Conservation (phyloP, 2,329 filamentous ascomycete species). For the Macrophomina tecta region DNA sequence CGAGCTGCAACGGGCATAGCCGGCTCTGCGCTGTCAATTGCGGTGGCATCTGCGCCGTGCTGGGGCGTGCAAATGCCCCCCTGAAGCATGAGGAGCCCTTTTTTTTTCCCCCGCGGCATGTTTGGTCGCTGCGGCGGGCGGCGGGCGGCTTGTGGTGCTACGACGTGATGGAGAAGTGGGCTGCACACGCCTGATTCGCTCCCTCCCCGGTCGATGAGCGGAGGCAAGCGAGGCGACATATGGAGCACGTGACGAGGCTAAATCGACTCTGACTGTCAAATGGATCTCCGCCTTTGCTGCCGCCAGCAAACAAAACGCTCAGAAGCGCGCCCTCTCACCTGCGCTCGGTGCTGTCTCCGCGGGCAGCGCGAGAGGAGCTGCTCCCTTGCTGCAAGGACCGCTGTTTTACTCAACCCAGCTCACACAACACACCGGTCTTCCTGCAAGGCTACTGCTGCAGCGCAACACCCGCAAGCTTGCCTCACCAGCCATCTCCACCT, state of each 20-base stretch:
- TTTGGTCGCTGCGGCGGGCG: constrained; percentile 4
- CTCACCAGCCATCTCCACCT: too few relatives aligned
- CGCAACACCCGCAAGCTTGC: background rate
- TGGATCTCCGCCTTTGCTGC: constrained; percentile 2
- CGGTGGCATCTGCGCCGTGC: constrained; percentile 1
- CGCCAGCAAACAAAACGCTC: constrained; percentile 12
- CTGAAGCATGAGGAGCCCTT: background rate
- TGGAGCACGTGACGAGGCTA: constrained; percentile 19
- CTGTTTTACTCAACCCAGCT: background rate
- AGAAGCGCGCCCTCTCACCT: background rate
- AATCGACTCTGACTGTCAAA: constrained; percentile 1
- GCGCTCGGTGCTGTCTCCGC: constrained; percentile 19
- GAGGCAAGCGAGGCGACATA: constrained; percentile 16
- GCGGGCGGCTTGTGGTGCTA: constrained; percentile 12
- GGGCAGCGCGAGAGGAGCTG: too few relatives aligned
- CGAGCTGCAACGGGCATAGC: constrained; percentile 1
- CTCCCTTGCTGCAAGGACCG: background rate
- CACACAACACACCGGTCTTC: background rate
- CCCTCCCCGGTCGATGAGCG: constrained; percentile 6
- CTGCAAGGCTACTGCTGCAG: constrained; percentile 2
- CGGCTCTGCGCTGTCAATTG: constrained; percentile 9
- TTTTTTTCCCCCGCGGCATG: background rate
- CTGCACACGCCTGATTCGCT: constrained; percentile 18
- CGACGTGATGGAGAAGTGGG: constrained; percentile 15
- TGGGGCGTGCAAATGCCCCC: background rate